phyloP scores from a whole-genome alignment of 371 early-diverging fungal species.

The Mucor velutinosus region DNA sequence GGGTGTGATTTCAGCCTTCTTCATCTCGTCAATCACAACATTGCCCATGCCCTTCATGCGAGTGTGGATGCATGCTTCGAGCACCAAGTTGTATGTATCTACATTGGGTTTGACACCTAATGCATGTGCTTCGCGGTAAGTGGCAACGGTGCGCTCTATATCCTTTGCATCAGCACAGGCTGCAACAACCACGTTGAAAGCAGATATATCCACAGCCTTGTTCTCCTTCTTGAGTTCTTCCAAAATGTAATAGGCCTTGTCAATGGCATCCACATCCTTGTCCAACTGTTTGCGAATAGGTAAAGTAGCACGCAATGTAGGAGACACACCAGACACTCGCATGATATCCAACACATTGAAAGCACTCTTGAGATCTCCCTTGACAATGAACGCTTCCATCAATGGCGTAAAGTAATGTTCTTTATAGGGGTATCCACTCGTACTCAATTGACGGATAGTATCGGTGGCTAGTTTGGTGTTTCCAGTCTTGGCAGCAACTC shows the following conservation, averaged over 20 bases:
- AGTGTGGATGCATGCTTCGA: constrained; percentile 58
- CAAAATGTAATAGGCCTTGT: constrained; percentile 55
- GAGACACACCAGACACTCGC: constrained; percentile 57
- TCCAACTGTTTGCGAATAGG: constrained; percentile 27
- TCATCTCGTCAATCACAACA: constrained; percentile 59
- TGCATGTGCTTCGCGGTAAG: constrained; percentile 53
- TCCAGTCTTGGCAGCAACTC: constrained; percentile 63
- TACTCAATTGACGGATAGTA: constrained; percentile 60
- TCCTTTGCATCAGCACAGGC: constrained; percentile 57
- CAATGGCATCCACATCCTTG: constrained; percentile 38
- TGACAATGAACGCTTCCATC: constrained; percentile 64
- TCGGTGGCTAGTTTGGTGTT: constrained; percentile 60
- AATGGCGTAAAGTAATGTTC: constrained; percentile 75
- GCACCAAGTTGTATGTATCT: constrained; percentile 65
- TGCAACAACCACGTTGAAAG: constrained; percentile 66
- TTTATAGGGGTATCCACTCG: constrained; percentile 54
- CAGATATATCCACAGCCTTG: constrained; percentile 55
- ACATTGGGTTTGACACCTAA: constrained; percentile 55
- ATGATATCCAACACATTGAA: constrained; percentile 69
- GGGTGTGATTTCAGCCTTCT: constrained; percentile 56
- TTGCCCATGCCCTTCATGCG: constrained; percentile 61
- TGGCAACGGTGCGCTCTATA: constrained; percentile 55
- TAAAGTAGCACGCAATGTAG: constrained; percentile 45
- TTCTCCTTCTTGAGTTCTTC: constrained; percentile 54
- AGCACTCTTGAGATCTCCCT: constrained; percentile 60